Base-by-base conservation (phyloP, 2,329 filamentous ascomycete species). In the Ophiosphaerella herpotricha region DNA sequence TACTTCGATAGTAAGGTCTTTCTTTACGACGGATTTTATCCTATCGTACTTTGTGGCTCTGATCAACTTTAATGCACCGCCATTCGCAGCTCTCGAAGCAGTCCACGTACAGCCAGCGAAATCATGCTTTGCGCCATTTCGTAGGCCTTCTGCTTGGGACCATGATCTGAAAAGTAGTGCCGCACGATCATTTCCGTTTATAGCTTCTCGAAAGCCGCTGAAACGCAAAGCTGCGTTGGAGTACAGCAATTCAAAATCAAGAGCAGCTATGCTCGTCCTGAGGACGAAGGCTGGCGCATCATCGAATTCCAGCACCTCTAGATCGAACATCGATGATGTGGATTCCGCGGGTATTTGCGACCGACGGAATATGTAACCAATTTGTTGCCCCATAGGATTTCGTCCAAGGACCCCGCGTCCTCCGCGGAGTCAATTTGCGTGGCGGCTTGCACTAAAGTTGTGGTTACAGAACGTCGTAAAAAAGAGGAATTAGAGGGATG, bases 111-210 rank as follows among this genome's bases (percentile, higher is more conserved):
- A 47, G 34, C 46, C 42, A 5, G 31, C 50, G 18, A 68, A 66
- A 5, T 57, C 47, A 43, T 61, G 46, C 5, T 42, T 37, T 5
- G 41, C 48, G 1, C 57, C 54, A 39, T 50, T 12, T 13, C n/a
- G 61, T 16, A 46, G 39, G 7, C 52, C 42, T 3, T 64, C 23
- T 4, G 66, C 64, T 31, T 66, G 61, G 8, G 57, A 42, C 66
- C 67, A 70, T 4, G 66, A 60, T 36, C 62, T 55, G 42, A 70
- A 71, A 5, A 64, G 53, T 3, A 64, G 48, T 13, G 61, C 58
- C 24, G 46, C 33, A 11, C 54, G 46, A 13, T 49, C 39, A 6
- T 54, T 23, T 7, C 35, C 55, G 8, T 57, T 9, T 13, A 67
- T 41, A 5, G 18, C 14, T 32, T 50, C 35, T 13, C 38, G 45